Conservation (phyloP, 345 rosid genomes). For the Eutrema japonicum region DNA sequence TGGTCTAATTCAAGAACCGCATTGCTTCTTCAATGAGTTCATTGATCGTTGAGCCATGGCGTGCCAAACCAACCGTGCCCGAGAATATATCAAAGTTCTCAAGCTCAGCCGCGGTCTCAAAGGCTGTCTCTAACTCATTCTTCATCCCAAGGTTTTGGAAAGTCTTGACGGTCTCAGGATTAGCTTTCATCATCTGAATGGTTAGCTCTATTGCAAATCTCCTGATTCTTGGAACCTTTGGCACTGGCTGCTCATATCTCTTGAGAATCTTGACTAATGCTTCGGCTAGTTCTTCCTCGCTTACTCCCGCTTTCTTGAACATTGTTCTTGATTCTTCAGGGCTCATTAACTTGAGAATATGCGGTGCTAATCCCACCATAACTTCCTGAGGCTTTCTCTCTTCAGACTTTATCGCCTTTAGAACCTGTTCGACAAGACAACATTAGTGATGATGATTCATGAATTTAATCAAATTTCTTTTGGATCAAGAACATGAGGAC, state of each 20-base stretch:
- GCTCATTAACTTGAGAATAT: constrained; percentile 62
- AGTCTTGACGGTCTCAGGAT: constrained; percentile 37
- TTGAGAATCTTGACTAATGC: constrained; percentile 57
- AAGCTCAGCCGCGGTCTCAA: constrained; percentile 71
- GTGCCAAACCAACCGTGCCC: constrained; percentile 69
- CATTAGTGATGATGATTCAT: background rate
- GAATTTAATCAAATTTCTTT: background rate
- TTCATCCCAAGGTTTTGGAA: constrained; percentile 55
- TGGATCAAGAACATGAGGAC: constrained; percentile 34
- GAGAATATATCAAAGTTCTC: constrained; percentile 86
- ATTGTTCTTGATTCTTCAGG: constrained; percentile 51
- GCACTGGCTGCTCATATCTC: constrained; percentile 61
- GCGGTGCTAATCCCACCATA: constrained; percentile 87
- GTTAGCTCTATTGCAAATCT: constrained; percentile 82
- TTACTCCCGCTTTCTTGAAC: constrained; percentile 54
- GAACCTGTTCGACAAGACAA: constrained; percentile 56
- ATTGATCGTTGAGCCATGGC: constrained; percentile 68
- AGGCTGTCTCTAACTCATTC: constrained; percentile 56
- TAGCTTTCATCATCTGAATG: constrained; percentile 71
- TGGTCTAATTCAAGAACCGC: constrained; percentile 37
- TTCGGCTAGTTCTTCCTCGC: constrained; percentile 56
- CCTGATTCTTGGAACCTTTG: constrained; percentile 83
- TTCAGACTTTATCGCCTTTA: constrained; percentile 56
- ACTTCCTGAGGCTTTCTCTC: constrained; percentile 69
- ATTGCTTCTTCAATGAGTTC: constrained; percentile 66